Percentiles rank a stretch among this genome's conserved stretches.
Conservation (phyloP, 192 early-diverging fungal genomes). For the Entomortierella chlamydospora region DNA sequence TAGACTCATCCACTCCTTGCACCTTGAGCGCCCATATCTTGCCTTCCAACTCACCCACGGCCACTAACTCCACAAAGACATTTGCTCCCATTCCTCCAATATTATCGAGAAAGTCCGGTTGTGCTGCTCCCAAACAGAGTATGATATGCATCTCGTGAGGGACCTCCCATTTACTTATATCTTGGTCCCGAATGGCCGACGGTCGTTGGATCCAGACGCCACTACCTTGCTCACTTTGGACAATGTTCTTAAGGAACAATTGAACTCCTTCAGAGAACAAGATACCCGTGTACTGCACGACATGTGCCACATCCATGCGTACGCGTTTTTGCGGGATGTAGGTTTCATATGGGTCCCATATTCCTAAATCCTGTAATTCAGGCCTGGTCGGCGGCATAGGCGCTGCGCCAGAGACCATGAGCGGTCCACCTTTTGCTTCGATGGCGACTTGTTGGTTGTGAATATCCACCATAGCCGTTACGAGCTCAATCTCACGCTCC, state of each 20-base stretch:
- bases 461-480: conserved; percentile 18
- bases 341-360: conserved; percentile 30
- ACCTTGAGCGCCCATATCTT: conserved; percentile 32
- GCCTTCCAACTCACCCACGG: conserved; percentile 19
- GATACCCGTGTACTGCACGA: conserved; percentile 31
- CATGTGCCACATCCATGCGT: conserved; percentile 6
- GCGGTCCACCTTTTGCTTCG: conserved; percentile 9
- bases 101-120: neutral
- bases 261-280: conserved; percentile 16
- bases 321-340: conserved; percentile 11
- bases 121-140: conserved; percentile 20
- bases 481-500: conserved; percentile 7
- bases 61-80: conserved; percentile 22
- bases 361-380: conserved; percentile 9
- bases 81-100: conserved; percentile 31
- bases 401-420: conserved; percentile 16
- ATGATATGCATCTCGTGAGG: conserved; percentile 29
- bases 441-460: conserved; percentile 26
- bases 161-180: conserved; percentile 7
- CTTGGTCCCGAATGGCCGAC: neutral
- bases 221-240: neutral
- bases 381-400: conserved; percentile 16
- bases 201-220: conserved; percentile 11
- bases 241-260: conserved; percentile 4
- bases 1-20: conserved; percentile 5